Percentiles rank a stretch among this genome's conserved stretches.
These are phyloP conservation scores for Tilletiaria anomala DNA, from an alignment of 1,284 basidiomycete species.

Conservation along the genomic window DNA sequence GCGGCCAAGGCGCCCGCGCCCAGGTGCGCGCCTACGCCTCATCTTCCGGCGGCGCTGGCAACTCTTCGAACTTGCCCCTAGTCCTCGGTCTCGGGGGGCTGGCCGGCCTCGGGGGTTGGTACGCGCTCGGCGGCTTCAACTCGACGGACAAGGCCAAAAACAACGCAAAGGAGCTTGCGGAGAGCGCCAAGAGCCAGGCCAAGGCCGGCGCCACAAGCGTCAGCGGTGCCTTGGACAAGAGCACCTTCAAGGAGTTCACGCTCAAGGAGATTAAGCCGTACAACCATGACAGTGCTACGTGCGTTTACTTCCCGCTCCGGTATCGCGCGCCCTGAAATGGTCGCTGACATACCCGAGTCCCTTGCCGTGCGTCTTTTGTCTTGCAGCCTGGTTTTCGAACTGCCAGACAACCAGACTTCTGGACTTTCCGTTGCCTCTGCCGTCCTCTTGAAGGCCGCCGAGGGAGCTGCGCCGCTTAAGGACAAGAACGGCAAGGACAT, in stretches of 20 bases:
- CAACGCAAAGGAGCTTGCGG: background rate
- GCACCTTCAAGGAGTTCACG: conserved; percentile 63
- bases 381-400: conserved; percentile 58
- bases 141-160: conserved; percentile 12
- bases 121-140: conserved; percentile 26
- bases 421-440: conserved; percentile 57
- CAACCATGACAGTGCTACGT: conserved; percentile 75
- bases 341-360: background rate
- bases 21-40: conserved; percentile 1
- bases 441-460: conserved; percentile 44
- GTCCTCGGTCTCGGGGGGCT: conserved; percentile 30
- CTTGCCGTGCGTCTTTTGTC: background rate
- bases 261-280: conserved; percentile 72
- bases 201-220: no score
- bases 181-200: background rate
- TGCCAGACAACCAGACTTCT: conserved; percentile 65
- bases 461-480: conserved; percentile 42
- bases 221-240: conserved; percentile 40
- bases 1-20: no score
- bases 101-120: conserved; percentile 33
- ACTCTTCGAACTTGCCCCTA: conserved; percentile 20
- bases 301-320: background rate
- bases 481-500: conserved; percentile 75
- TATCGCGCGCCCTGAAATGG: no score
- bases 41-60: background rate